A percentile compares a stretch with the other conserved stretches of the same genome.
phyloP scores from a whole-genome alignment of 371 early-diverging fungal species.

The Parasitella parasitica region DNA sequence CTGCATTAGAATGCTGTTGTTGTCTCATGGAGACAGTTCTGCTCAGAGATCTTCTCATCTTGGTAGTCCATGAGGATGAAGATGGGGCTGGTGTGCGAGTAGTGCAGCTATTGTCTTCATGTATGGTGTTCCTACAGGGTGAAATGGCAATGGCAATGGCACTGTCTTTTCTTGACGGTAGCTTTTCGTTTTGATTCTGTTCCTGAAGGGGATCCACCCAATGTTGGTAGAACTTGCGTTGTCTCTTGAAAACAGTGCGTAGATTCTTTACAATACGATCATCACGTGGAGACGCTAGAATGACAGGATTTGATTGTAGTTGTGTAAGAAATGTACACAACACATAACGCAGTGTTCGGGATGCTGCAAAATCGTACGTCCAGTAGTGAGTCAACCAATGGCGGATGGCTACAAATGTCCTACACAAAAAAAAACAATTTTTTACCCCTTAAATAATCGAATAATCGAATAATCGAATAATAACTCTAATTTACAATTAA shows the following conservation, averaged over 20 bases:
- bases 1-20: neutral
- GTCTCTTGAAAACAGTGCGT: conserved; percentile 41
- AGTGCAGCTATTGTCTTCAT: neutral
- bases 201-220: neutral
- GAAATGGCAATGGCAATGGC: conserved; percentile 33
- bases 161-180: conserved; percentile 29
- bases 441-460: neutral
- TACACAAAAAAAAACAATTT: conserved; percentile 8
- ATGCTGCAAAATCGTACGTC: conserved; percentile 43
- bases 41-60: conserved; percentile 34
- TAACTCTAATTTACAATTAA: neutral
- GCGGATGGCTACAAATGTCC: conserved; percentile 54
- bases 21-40: conserved; percentile 9
- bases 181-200: neutral
- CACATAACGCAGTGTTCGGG: conserved; percentile 46
- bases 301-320: conserved; percentile 39
- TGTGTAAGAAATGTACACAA: conserved; percentile 47
- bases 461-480: neutral
- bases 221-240: conserved; percentile 27
- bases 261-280: conserved; percentile 43
- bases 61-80: conserved; percentile 33
- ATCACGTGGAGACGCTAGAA: conserved; percentile 43
- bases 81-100: conserved; percentile 17
- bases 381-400: conserved; percentile 54
- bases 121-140: neutral